Evolutionary conservation across 2,329 filamentous ascomycete genomes (phyloP), one percentile per base, ranked within the genome.

Genomic region (Neopestalotiopsis sp.): DNA sequence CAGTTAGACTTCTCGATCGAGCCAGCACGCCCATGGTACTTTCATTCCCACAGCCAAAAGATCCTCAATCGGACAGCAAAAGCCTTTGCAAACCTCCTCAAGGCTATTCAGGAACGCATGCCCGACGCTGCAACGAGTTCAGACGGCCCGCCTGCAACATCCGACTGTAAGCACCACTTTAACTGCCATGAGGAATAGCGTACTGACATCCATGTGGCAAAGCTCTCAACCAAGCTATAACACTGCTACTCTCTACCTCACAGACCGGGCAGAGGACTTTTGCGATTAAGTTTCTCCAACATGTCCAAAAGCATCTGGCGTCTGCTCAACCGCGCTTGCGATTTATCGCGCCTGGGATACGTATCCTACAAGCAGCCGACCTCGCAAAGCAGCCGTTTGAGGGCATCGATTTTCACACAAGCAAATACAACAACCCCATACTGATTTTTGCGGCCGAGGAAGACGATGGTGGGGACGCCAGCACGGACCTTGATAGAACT

Each of bases 71-170:
- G 66, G 28, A 67, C 38, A 9, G 45, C 58, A 7, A 24, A 32
- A 10, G 59, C 59, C 20, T 56, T 67, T 13, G 28, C 24, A 24
- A 20, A n/a, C 10, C 34, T 63, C 12, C 38, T 63, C n/a, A 32
- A 67, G 9, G 42, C 66, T 40, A 58, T 63, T 49, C 53, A 63
- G 38, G 61, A 56, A 4, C 59, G 28, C 9, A 67, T 67, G 66
- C 58, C 58, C 7, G 12, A 7, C 45, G 17, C 7, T 53, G 45
- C 7, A 7, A 6, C 45, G 4, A 53, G 13, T n/a, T n/a, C 17
- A n/a, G 45, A 20, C 14, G 45, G 14, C 1, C 13, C 14, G 3
- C 17, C 45, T 53, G 45, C 45, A 7, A 53, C 13, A 13, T 10
- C 28, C 38, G 32, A 5, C 12, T 12, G 57, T 28, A 13, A 59